Evolutionary conservation across 805 yeast genomes (phyloP).

Genomic region (Spathaspora girioi): DNA sequence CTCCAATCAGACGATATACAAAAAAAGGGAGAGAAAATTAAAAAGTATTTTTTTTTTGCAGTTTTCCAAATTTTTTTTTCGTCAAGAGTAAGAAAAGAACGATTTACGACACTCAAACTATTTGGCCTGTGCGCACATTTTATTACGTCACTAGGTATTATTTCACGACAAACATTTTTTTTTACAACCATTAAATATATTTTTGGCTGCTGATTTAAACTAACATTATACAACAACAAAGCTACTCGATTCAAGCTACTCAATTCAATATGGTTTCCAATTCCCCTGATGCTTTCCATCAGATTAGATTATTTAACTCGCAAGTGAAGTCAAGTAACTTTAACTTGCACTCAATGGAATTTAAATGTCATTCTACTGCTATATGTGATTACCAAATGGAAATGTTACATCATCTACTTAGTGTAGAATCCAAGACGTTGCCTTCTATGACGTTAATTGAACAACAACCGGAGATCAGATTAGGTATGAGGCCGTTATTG

Average conservation of each 20-base stretch:
- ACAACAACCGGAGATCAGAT: conserved; percentile 44
- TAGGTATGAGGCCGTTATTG: conserved; percentile 41
- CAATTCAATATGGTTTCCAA: conserved; percentile 6
- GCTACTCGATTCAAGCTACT: not conserved
- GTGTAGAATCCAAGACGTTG: conserved; percentile 24
- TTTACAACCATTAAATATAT: not conserved
- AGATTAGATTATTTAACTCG: conserved; percentile 27
- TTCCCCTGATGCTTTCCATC: conserved; percentile 30
- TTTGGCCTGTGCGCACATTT: not conserved
- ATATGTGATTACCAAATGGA: conserved; percentile 46
- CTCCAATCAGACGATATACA: not conserved
- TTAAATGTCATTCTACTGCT: conserved; percentile 39
- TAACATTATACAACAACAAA: not conserved
- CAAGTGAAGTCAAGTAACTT: conserved; percentile 37
- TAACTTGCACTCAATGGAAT: conserved; percentile 44
- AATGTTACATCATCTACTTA: conserved; percentile 31
- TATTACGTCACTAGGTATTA: not conserved
- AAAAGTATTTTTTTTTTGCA: conserved; percentile 1
- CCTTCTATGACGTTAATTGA: conserved; percentile 36
- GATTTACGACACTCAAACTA: not conserved
- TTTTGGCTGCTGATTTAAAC: conserved; percentile 1
- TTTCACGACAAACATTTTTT: not conserved
- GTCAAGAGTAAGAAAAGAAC: not conserved
- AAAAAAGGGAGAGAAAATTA: not conserved
- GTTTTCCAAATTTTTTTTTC: not conserved